A percentile compares a stretch with the other conserved stretches of the same genome.
Evolutionary conservation across 176 grass and related monocot species (phyloP).

Genomic region (Triticum dicoccoides): DNA sequence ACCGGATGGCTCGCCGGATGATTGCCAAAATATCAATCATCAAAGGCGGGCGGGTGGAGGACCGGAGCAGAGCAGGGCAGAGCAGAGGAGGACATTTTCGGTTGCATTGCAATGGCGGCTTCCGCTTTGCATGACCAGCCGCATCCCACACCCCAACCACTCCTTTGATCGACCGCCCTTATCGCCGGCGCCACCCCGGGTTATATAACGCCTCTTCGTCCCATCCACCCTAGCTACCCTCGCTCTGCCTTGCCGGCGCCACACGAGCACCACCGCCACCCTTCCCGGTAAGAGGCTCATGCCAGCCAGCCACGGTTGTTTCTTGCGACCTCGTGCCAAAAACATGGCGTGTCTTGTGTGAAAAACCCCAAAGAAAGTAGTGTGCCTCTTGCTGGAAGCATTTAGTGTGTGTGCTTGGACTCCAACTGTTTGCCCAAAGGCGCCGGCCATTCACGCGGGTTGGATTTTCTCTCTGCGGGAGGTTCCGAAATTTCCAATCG

Average conservation of each 20-base stretch:
- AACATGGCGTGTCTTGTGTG: background rate
- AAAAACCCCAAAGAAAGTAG: background rate
- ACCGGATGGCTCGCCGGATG: background rate
- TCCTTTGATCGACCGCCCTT: conserved; percentile 2
- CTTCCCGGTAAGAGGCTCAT: background rate
- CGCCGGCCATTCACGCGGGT: conserved; percentile 36
- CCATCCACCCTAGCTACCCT: background rate
- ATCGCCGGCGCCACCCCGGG: background rate
- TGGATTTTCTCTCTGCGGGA: background rate
- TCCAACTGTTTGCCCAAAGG: background rate
- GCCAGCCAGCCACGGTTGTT: no score
- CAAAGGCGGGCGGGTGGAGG: background rate
- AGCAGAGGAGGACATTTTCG: background rate
- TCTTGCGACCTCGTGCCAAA: no score
- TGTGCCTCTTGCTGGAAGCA: background rate
- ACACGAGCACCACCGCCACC: background rate
- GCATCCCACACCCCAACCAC: conserved; percentile 27
- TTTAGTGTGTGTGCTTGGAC: conserved; percentile 1
- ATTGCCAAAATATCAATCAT: background rate
- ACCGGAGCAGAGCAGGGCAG: background rate
- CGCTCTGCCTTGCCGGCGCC: background rate
- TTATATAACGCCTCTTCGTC: conserved; percentile 31
- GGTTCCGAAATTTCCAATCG: conserved; percentile 37
- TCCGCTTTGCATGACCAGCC: conserved; percentile 6
- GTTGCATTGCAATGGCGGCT: background rate